phyloP scores from a whole-genome alignment of 345 rosid genomes.

The Trapa bicornis region DNA sequence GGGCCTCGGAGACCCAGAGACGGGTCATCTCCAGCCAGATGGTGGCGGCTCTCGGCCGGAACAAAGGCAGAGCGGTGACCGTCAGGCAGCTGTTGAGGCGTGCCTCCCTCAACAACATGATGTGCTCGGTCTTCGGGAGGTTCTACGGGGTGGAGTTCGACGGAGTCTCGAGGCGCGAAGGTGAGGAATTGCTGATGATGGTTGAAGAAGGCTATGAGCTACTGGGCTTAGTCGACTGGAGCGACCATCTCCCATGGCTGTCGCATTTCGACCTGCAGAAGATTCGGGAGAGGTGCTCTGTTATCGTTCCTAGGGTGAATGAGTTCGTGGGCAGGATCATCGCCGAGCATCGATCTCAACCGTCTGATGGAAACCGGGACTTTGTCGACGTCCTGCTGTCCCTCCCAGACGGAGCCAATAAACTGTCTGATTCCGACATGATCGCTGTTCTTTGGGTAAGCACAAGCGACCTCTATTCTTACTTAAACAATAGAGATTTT shows the following conservation, averaged over 20 bases:
- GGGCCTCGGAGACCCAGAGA: slow-evolving; percentile 22
- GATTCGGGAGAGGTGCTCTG: slow-evolving; percentile 30
- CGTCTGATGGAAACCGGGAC: not conserved
- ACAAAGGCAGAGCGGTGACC: not conserved
- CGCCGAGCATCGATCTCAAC: slow-evolving; percentile 17
- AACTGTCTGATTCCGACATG: slow-evolving; percentile 25
- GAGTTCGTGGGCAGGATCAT: slow-evolving; percentile 34
- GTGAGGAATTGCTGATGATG: slow-evolving; percentile 18
- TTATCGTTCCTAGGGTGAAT: slow-evolving; percentile 33
- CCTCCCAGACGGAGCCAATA: slow-evolving; percentile 19
- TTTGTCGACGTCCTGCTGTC: slow-evolving; percentile 40
- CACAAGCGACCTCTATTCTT: not conserved
- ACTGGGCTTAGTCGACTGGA: slow-evolving; percentile 33
- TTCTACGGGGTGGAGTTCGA: slow-evolving; percentile 14
- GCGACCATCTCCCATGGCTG: slow-evolving; percentile 47
- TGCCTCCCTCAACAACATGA: slow-evolving; percentile 48
- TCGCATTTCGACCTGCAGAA: slow-evolving; percentile 28
- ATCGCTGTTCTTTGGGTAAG: slow-evolving; percentile 45
- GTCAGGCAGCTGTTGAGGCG: slow-evolving; percentile 21
- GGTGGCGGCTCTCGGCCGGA: slow-evolving; percentile 13
- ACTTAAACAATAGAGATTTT: not conserved
- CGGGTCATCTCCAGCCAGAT: slow-evolving; percentile 23
- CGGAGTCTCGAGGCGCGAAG: slow-evolving; percentile 13
- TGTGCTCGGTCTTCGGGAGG: slow-evolving; percentile 41
- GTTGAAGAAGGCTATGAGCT: slow-evolving; percentile 45